Evolutionary conservation across 129 eudicot genomes (phyloP).

Genomic region (Pittosporum tobira): DNA sequence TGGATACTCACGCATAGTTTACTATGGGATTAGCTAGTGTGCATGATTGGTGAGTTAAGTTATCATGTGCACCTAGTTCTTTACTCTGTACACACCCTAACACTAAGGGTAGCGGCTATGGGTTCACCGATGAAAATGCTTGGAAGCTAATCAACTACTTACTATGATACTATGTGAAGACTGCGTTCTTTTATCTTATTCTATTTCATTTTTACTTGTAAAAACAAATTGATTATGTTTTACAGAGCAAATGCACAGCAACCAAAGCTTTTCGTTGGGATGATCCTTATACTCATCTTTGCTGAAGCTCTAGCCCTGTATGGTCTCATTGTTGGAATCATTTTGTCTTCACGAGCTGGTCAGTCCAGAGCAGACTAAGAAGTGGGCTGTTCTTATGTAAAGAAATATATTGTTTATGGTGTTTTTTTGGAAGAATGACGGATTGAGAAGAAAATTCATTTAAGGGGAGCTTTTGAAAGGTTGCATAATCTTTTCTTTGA

Average conservation of each 20-base stretch:
- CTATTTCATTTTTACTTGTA: too few relatives aligned
- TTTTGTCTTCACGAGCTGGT: constrained; percentile 69
- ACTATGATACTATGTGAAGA: background rate
- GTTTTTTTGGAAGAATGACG: background rate
- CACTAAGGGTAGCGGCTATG: too few relatives aligned
- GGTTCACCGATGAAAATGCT: too few relatives aligned
- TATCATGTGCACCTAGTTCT: too few relatives aligned
- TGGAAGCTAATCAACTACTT: background rate
- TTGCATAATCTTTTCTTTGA: constrained; percentile 5
- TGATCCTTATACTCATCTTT: constrained; percentile 62
- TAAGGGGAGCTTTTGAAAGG: background rate
- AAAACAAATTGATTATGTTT: constrained; percentile 8
- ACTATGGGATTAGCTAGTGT: too few relatives aligned
- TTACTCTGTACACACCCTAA: too few relatives aligned
- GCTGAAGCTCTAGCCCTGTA: constrained; percentile 65
- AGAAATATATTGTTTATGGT: background rate
- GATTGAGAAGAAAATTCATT: background rate
- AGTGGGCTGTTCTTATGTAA: background rate
- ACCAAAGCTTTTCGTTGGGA: constrained; percentile 67
- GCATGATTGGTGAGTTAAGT: too few relatives aligned
- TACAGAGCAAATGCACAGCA: constrained; percentile 66
- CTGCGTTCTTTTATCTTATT: too few relatives aligned
- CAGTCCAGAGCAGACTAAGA: constrained; percentile 62
- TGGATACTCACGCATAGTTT: too few relatives aligned
- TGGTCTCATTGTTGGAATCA: constrained; percentile 64